Base-by-base conservation (phyloP, 2,329 filamentous ascomycete genomes). In the Diaporthe caulivora region DNA sequence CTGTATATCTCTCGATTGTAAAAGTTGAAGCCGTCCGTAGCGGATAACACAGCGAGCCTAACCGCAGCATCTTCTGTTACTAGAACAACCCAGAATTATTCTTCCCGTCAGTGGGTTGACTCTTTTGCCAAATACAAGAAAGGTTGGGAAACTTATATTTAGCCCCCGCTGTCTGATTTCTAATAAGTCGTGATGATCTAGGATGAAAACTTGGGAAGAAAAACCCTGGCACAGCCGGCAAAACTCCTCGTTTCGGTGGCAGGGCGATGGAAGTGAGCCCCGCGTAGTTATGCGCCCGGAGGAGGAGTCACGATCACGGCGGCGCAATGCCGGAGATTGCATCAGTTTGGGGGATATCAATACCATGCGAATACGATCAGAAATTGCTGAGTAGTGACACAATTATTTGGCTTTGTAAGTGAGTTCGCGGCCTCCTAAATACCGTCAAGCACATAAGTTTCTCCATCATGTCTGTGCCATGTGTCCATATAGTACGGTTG, bases 241-340 rank as follows among this genome's bases (percentile, higher is more conserved):
- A 49, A 13, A n/a, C 11, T 37, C 29, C 29, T 65, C 42, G 26
- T 21, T 34, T 21, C 21, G 18, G 57, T n/a, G 21, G 42, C 26
- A 64, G 26, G 26, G 40, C 29, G 31, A 26, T n/a, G 7, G 44
- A 7, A 24, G 13, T 11, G 29, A 37, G 13, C 29, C n/a, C 29
- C 29, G 60, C 13, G 51, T 24, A 11, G n/a, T n/a, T n/a, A 17
- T 31, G 62, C 62, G 44, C 62, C 62, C 29, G 29, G 21, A 51
- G 29, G 44, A 34, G 51, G 62, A 51, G 62, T 51, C 62, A 37
- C 29, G 44, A 37, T 51, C n/a, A 6, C 42, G n/a, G 44, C 62
- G 62, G 6, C 24, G 24, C 13, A n/a, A n/a, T 51, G 21, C 44
- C 62, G 62, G 62, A 65, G n/a, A 51, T 65, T 65, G 13, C 44